Evolutionary conservation across 148 eudicot species (phyloP).

Genomic region (Vaccinium myrtillus): DNA sequence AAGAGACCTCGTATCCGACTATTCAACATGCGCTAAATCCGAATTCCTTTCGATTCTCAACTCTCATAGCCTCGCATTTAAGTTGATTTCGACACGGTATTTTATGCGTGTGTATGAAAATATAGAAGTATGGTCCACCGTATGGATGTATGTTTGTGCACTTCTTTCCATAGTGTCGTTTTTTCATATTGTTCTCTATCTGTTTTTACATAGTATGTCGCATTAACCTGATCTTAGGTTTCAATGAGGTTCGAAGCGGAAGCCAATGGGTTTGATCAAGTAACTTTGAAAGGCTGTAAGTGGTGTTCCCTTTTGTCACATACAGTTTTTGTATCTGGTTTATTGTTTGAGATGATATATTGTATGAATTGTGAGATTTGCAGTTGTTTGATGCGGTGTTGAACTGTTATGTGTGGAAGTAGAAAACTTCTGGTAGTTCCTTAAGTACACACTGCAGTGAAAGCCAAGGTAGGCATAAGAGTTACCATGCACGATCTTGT

Average conservation of each 20-base stretch:
- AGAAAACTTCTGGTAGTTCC: neutral
- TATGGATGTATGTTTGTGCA: neutral
- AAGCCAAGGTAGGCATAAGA: neutral
- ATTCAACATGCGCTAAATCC: neutral
- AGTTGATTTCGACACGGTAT: neutral
- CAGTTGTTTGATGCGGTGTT: neutral
- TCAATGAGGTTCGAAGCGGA: neutral
- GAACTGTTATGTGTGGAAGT: neutral
- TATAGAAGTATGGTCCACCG: neutral
- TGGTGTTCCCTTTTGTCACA: neutral
- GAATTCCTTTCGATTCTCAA: neutral
- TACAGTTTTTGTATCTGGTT: neutral
- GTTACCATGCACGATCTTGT: neutral
- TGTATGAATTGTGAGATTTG: neutral
- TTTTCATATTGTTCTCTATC: neutral
- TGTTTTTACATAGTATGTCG: neutral
- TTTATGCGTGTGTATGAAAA: constrained; percentile 37
- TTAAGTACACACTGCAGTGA: neutral
- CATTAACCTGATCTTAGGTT: neutral
- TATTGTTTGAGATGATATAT: neutral
- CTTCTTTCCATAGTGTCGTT: neutral
- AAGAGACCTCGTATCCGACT: neutral
- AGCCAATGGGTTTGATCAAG: neutral
- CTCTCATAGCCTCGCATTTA: neutral
- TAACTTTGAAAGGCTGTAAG: neutral